phyloP scores from a whole-genome alignment of 345 rosid species.

The Eucalyptus curtisii region DNA sequence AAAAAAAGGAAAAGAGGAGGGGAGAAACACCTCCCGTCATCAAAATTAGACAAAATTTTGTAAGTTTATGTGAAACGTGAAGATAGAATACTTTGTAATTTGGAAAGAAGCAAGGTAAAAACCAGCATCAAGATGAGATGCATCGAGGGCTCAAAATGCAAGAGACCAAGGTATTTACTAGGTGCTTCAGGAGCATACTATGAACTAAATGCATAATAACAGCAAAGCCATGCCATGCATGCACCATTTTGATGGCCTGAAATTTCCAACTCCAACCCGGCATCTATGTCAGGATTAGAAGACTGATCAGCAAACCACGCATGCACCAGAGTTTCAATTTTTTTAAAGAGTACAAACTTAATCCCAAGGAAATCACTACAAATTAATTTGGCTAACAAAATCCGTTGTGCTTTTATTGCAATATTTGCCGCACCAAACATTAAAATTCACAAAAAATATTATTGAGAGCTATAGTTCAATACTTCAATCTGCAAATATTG shows the following conservation, averaged over 20 bases:
- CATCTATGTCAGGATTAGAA: not conserved
- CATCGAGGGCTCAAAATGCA: not conserved
- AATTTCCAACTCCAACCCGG: not conserved
- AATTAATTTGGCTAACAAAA: not conserved
- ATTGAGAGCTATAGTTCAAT: not conserved
- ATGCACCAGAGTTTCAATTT: not conserved
- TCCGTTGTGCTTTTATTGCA: not conserved
- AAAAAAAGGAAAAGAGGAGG: not conserved
- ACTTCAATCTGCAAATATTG: not conserved
- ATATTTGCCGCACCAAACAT: not conserved
- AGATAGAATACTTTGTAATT: not conserved
- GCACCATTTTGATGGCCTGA: not conserved
- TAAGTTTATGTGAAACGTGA: not conserved
- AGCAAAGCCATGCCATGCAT: not conserved
- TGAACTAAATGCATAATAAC: not conserved
- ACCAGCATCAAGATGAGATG: not conserved
- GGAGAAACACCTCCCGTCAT: not conserved
- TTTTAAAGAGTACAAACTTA: not conserved
- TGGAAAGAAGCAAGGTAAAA: not conserved
- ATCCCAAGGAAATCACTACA: not conserved
- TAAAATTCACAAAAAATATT: not conserved
- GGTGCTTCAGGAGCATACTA: not conserved
- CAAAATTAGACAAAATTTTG: not conserved
- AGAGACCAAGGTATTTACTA: not conserved
- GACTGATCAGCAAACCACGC: not conserved